Evolutionary conservation across 768 basidiomycete genomes (phyloP).

Genomic region (Amanita inopinata): DNA sequence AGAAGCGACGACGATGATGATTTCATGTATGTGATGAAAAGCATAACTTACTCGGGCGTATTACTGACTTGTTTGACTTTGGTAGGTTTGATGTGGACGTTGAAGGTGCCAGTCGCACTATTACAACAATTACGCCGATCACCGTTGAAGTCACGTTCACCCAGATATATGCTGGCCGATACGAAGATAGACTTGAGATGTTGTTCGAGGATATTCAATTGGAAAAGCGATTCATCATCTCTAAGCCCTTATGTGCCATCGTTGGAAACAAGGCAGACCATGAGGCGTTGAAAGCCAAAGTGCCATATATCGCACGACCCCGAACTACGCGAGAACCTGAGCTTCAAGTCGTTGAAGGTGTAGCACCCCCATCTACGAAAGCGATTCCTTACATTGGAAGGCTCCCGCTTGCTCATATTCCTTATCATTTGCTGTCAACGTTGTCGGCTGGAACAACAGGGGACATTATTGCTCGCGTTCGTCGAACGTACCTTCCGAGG

Average conservation of each 20-base stretch:
- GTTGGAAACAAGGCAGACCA: constrained; percentile 40
- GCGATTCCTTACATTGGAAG: constrained; percentile 7
- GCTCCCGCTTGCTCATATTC: constrained; percentile 7
- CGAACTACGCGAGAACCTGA: constrained; percentile 8
- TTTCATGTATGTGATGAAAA: neutral
- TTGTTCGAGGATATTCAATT: constrained; percentile 37
- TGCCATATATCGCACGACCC: constrained; percentile 33
- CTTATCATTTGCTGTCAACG: constrained; percentile 1
- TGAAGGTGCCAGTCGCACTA: constrained; percentile 8
- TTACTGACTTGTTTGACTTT: neutral
- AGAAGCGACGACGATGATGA: neutral
- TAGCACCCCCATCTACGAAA: constrained; percentile 4
- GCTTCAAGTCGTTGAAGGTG: constrained; percentile 6
- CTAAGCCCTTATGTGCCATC: constrained; percentile 31
- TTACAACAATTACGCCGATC: constrained; percentile 5
- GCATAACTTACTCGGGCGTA: neutral
- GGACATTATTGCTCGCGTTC: constrained; percentile 8
- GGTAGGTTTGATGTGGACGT: constrained; percentile 5
- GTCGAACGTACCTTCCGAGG: constrained; percentile 5
- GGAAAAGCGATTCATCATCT: constrained; percentile 37
- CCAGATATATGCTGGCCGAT: constrained; percentile 33
- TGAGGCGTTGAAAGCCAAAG: constrained; percentile 31
- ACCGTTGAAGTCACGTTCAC: constrained; percentile 24
- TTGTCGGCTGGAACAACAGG: constrained; percentile 6
- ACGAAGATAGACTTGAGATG: constrained; percentile 44